phyloP scores from a whole-genome alignment of 257 asterid genomes.

The Nicotiana sylvestris region DNA sequence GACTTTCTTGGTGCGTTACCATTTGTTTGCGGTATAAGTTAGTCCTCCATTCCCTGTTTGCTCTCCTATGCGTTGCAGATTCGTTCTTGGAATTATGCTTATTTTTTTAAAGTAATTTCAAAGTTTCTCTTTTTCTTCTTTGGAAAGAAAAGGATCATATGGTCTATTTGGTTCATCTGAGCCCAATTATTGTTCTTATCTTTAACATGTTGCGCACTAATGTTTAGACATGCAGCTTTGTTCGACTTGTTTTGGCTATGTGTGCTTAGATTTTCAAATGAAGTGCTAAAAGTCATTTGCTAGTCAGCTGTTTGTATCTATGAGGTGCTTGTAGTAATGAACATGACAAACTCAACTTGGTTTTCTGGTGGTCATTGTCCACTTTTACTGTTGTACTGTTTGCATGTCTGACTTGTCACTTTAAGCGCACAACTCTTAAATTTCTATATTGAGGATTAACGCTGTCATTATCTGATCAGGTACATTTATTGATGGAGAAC shows the following conservation, averaged over 20 bases:
- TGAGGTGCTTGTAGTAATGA: not conserved
- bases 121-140: not conserved
- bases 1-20: not conserved
- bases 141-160: not conserved
- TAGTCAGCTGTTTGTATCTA: not conserved
- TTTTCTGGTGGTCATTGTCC: conserved; percentile 3
- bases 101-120: not conserved
- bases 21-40: not conserved
- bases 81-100: not conserved
- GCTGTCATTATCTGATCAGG: conserved; percentile 37
- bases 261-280: not conserved
- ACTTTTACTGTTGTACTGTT: not conserved
- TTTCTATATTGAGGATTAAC: not conserved
- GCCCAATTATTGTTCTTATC: not conserved
- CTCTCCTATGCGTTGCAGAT: not conserved
- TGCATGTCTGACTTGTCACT: not conserved
- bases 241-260: not conserved
- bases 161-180: not conserved
- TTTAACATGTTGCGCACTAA: not conserved
- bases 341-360: not conserved
- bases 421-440: not conserved
- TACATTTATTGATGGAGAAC: conserved; percentile 83
- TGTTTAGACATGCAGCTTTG: not conserved
- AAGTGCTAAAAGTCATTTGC: not conserved
- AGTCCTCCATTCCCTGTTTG: not conserved